phyloP scores from a whole-genome alignment of 148 eudicot genomes.

The Arctostaphylos glauca region DNA sequence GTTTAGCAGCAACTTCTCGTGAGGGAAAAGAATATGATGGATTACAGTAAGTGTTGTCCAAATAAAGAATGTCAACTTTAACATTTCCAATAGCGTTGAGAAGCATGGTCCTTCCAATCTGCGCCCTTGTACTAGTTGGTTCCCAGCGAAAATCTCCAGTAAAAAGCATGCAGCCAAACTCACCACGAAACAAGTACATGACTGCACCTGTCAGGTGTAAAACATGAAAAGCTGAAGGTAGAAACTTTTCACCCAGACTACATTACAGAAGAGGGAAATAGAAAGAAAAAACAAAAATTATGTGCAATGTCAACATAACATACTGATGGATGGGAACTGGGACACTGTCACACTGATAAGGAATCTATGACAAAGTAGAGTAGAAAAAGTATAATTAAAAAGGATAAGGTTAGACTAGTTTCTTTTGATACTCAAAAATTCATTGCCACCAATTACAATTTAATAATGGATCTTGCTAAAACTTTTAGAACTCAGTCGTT shows the following conservation, averaged over 20 bases:
- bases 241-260: not conserved
- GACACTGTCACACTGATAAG: not conserved
- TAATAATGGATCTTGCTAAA: not conserved
- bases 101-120: constrained; percentile 56
- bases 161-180: constrained; percentile 69
- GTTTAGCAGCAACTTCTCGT: constrained; percentile 63
- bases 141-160: constrained; percentile 97
- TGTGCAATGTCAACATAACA: not conserved
- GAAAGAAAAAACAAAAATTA: not conserved
- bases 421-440: not conserved
- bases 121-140: constrained; percentile 40
- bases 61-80: constrained; percentile 54
- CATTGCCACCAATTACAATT: not conserved
- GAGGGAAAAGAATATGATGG: constrained; percentile 71
- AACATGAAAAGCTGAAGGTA: not conserved
- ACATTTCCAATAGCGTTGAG: constrained; percentile 52
- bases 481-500: not conserved
- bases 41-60: constrained; percentile 83
- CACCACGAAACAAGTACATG: constrained; percentile 81
- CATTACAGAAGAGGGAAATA: not conserved
- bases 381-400: not conserved
- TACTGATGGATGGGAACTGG: not conserved
- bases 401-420: not conserved
- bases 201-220: constrained; percentile 57
- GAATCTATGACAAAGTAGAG: not conserved